Evolutionary conservation across 106 monocot genomes (phyloP).

Genomic region (Amphibolis antarctica): DNA sequence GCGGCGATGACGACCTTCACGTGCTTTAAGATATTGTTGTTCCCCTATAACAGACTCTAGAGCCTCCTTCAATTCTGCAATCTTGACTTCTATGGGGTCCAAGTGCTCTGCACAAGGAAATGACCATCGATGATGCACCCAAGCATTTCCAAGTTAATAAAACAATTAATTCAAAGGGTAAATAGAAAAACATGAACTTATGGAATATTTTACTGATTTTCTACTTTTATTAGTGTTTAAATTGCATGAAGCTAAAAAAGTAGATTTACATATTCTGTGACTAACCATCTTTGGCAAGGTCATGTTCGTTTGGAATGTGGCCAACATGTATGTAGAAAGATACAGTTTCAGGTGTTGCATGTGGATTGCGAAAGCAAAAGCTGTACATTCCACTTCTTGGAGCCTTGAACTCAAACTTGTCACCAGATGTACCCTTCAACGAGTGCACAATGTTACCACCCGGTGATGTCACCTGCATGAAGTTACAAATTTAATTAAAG

Average conservation of each 20-base stretch:
- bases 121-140: background rate
- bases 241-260: background rate
- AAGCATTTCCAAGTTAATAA: too few relatives aligned
- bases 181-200: too few relatives aligned
- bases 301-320: constrained; percentile 92
- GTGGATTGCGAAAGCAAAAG: constrained; percentile 86
- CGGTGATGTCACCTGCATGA: constrained; percentile 77
- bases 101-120: constrained; percentile 68
- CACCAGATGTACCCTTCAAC: constrained; percentile 78
- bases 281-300: constrained; percentile 92
- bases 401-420: constrained; percentile 90
- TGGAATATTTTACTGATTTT: too few relatives aligned
- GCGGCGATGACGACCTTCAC: constrained; percentile 75
- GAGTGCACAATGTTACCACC: constrained; percentile 50
- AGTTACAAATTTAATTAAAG: background rate
- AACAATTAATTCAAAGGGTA: too few relatives aligned
- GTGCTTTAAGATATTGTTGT: constrained; percentile 84
- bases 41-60: constrained; percentile 86
- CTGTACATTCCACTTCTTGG: constrained; percentile 90
- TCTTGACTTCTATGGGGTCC: constrained; percentile 93
- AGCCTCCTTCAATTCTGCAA: constrained; percentile 90
- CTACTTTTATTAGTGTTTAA: background rate
- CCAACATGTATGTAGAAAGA: constrained; percentile 97
- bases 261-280: background rate
- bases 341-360: constrained; percentile 62